Evolutionary conservation across 192 early-diverging fungal genomes (phyloP), one percentile per base, ranked within the genome.

Genomic region (Spizellomyces sp.): DNA sequence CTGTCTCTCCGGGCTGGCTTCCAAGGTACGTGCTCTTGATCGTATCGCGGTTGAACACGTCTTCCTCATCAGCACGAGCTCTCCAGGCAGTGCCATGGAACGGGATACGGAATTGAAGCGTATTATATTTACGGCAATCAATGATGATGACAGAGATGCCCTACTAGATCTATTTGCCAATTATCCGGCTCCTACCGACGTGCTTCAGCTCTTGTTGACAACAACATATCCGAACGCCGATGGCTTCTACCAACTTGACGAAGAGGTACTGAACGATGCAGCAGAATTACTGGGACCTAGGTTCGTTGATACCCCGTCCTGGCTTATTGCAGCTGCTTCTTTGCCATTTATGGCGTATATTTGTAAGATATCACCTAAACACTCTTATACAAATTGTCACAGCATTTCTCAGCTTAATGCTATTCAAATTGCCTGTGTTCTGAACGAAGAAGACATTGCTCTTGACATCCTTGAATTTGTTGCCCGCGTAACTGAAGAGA

Each of bases 361-460:
- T 52, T n/a, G n/a, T n/a, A n/a, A n/a, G n/a, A n/a, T n/a, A n/a
- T n/a, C n/a, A n/a, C n/a, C n/a, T n/a, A n/a, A n/a, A n/a, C n/a
- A n/a, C n/a, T n/a, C n/a, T n/a, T n/a, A n/a, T n/a, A n/a, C n/a
- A n/a, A 10, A 66, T 45, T n/a, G n/a, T n/a, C n/a, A n/a, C n/a
- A 71, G 70, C 55, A 50, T 71, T 48, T n/a, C 60, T 8, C 60
- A 87, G 47, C 73, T 90, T 15, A 90, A 90, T 60, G 67, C 81
- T 19, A 85, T 90, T 46, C 89, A 90, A 64, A 84, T 90, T 22
- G 86, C 89, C 0, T 88, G 87, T 66, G 75, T 90, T 10, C 74
- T 87, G 19, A 83, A 82, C 61, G 86, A 88, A 47, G 89, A 90
- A 69, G 89, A 90, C 46, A 80, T 89, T 43, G 84, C 84, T 10